These are phyloP conservation scores for Aspergillus chevalieri DNA, from an alignment of 2,329 filamentous ascomycete genomes.

Conservation along the genomic window DNA sequence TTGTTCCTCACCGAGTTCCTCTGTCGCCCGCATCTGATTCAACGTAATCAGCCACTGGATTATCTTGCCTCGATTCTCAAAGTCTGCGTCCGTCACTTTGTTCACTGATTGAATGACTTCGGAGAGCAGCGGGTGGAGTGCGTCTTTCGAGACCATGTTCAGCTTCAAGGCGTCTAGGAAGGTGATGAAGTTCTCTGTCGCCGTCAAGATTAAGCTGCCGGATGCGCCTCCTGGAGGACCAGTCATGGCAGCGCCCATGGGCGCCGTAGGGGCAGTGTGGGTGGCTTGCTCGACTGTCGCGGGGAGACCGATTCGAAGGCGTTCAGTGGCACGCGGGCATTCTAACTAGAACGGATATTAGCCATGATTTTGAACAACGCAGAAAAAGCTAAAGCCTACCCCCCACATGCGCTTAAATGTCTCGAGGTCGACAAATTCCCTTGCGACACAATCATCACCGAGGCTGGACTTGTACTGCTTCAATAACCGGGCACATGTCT, in stretches of 20 bases:
- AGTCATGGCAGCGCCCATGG: slow-evolving; percentile 27
- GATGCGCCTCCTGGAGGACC: slow-evolving; percentile 38
- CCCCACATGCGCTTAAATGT: slow-evolving; percentile 90
- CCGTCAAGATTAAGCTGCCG: slow-evolving; percentile 71
- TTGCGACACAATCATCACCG: slow-evolving; percentile 83
- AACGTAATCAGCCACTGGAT: slow-evolving; percentile 96
- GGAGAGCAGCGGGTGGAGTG: slow-evolving; percentile 87
- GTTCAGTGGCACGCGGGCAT: slow-evolving; percentile 87
- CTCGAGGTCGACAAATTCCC: slow-evolving; percentile 79
- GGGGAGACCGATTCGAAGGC: slow-evolving; percentile 85
- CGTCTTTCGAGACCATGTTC: slow-evolving; percentile 88
- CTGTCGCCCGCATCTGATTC: slow-evolving; percentile 95
- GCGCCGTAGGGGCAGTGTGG: slow-evolving; percentile 41
- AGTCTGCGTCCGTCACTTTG: slow-evolving; percentile 90
- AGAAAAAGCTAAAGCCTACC: slow-evolving; percentile 48
- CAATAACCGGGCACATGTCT: slow-evolving; percentile 86
- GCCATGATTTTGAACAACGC: background rate
- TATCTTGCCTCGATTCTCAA: slow-evolving; percentile 93
- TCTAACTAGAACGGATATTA: slow-evolving; percentile 60
- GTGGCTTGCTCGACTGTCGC: slow-evolving; percentile 65
- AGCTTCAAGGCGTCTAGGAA: slow-evolving; percentile 92
- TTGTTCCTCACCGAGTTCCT: slow-evolving; percentile 82
- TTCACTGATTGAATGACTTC: slow-evolving; percentile 97
- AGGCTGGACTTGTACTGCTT: slow-evolving; percentile 97
- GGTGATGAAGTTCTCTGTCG: slow-evolving; percentile 97